These are phyloP conservation scores for Puccinia sorghi DNA, from an alignment of 1,284 basidiomycete species.

Conservation along the genomic window DNA sequence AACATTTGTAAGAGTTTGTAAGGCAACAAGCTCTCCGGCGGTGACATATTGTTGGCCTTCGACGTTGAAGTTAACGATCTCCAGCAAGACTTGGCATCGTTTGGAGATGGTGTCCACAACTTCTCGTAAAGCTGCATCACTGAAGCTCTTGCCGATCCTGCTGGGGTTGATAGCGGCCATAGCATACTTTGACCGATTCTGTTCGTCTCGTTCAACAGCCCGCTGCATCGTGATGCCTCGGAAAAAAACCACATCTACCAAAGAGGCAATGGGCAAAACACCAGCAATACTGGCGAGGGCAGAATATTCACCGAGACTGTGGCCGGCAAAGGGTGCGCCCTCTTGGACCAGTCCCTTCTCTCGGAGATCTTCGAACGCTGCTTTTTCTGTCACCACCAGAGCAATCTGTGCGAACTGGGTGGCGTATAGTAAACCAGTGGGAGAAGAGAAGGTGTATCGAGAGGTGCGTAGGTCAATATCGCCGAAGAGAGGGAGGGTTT, in stretches of 20 bases:
- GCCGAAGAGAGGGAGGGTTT: constrained; percentile 88
- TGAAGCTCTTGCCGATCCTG: constrained; percentile 89
- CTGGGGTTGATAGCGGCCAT: constrained; percentile 99
- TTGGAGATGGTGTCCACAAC: constrained; percentile 86
- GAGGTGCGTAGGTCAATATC: constrained; percentile 80
- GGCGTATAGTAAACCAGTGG: constrained; percentile 89
- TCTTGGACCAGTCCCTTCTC: constrained; percentile 89
- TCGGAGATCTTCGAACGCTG: constrained; percentile 97
- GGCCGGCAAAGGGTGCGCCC: constrained; percentile 90
- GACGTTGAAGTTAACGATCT: constrained; percentile 96
- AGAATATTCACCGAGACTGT: constrained; percentile 97
- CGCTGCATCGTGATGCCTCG: constrained; percentile 99
- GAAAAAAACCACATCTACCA: constrained; percentile 98
- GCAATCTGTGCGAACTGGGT: constrained; percentile 99
- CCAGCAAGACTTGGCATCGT: constrained; percentile 75
- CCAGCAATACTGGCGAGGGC: constrained; percentile 95
- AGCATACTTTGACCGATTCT: constrained; percentile 92
- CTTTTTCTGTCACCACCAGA: constrained; percentile 93
- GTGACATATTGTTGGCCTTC: constrained; percentile 72
- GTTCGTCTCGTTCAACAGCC: constrained; percentile 87
- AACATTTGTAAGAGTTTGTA: constrained; percentile 92
- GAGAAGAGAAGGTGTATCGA: constrained; percentile 95
- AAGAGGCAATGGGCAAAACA: constrained; percentile 89
- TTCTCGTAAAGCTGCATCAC: constrained; percentile 80
- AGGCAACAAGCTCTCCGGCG: constrained; percentile 87